Evolutionary conservation across 2,329 filamentous ascomycete genomes (phyloP).

Genomic region (Trichophyton equinum): DNA sequence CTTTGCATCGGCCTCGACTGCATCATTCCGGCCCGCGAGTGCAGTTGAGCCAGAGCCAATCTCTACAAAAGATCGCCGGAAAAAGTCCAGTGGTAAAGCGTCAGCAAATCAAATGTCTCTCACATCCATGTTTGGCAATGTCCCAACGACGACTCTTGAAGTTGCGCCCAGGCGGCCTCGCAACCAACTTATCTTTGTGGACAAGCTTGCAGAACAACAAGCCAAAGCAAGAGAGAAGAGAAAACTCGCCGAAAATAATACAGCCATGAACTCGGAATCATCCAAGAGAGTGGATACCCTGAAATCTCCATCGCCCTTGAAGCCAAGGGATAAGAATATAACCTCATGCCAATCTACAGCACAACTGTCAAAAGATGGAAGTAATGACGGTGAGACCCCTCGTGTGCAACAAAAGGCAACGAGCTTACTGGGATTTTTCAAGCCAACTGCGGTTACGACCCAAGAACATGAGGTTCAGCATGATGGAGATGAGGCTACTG

Average conservation of each 20-base stretch:
- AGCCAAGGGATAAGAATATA: background rate
- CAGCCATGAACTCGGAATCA: background rate
- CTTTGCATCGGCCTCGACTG: background rate
- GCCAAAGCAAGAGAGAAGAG: background rate
- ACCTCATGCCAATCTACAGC: background rate
- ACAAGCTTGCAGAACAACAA: slow-evolving; percentile 20
- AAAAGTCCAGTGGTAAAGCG: background rate
- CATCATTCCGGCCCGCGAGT: slow-evolving; percentile 8
- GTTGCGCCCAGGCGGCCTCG: slow-evolving; percentile 27
- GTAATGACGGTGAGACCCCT: background rate
- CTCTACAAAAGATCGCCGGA: background rate
- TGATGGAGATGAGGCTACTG: background rate
- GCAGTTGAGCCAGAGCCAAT: background rate
- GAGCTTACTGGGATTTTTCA: slow-evolving; percentile 4
- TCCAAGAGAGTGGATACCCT: background rate
- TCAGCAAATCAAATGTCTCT: slow-evolving; percentile 8
- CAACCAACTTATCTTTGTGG: slow-evolving; percentile 34
- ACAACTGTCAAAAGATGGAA: background rate
- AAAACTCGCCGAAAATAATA: background rate
- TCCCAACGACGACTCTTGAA: slow-evolving; percentile 22
- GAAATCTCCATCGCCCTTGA: background rate
- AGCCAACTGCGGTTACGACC: background rate
- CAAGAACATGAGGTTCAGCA: background rate
- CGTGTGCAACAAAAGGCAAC: background rate
- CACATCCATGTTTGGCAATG: slow-evolving; percentile 14